Base-by-base conservation (phyloP, 306 rosid genomes). In the Pyrus pyrifolia region DNA sequence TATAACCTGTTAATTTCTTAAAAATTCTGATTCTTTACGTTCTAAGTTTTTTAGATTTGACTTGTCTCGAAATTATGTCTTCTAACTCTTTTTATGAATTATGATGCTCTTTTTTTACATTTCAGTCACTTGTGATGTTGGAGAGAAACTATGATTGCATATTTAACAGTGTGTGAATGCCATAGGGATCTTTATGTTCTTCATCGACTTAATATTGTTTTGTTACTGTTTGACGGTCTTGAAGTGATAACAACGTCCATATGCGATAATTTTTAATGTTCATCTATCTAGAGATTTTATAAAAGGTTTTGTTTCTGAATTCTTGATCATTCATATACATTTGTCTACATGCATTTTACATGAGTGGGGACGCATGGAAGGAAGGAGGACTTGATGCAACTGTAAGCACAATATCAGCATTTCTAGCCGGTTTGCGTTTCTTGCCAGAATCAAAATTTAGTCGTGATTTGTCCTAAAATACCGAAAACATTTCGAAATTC, bases 331-430 rank as follows among this genome's bases (percentile, higher is more conserved):
- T 78, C 51, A 51, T 79, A 55, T 65, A 31, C 33, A 33, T 62
- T 2, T 73, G 55, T 60, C 25, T 44, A 45, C 98, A 96, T 86
- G 87, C 91, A 70, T 91, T 82, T 87, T 96, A 96, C 88, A 96
- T 96, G 98, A 96, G 99, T 76, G 99, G 99, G 60, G 99, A 93
- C 67, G 93, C 96, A 75, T 96, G 99, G 99, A 96, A 93, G 83
- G 99, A 91, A 83, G 97, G 99, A 70, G 99, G 99, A 63, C 93
- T 38, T 38, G 42, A 38, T 38, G 42, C 42, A 38, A 38, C 42
- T 7, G 42, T 38, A 38, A 38, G 42, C 9, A 38, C 42, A 38
- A 38, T 38, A 38, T 38, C 42, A 38, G 42, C 42, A 38, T 38
- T 38, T 38, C 10, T 38, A 38, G 9, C 10, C 9, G 42, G 42